Base-by-base conservation (phyloP, 1,284 basidiomycete species). In the Ceratobasidium sp. region DNA sequence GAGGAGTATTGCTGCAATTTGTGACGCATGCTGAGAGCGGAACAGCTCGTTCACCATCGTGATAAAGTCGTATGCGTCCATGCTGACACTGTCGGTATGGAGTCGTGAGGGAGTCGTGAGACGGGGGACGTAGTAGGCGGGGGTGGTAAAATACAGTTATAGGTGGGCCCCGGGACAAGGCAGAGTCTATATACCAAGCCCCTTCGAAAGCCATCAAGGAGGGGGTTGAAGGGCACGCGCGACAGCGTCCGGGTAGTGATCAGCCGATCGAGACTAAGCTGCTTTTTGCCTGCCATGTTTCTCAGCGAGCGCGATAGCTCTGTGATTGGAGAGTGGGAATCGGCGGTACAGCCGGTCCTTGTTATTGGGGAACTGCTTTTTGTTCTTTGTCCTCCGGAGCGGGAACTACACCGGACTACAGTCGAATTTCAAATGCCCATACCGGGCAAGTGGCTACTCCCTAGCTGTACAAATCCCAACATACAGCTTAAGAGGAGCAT, bases 41-140 rank as follows among this genome's bases (percentile, higher is more conserved):
- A 68, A 68, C 48, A 68, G 65, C 65, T 68, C 65, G 49, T 68
- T 68, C 24, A 68, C 65, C 65, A 54, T 68, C 65, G 65, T 68
- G 51, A 68, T 68, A 31, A 68, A 68, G 51, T 68, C 65, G 49
- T 68, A 68, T 68, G 65, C 65, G 65, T 68, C 65, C 65, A 68
- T 68, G 48, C 16, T 54, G 65, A 49, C 46, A 68, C 65, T 29
- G 51, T 39, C 27, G 56, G 31, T 68, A 48, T 29, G 34, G 56
- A 39, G 14, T 68, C 65, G 65, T 68, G 34, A 68, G 34, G 39
- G 65, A 68, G 65, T 68, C 65, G 65, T 68, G 65, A 68, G 31
- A n/a, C 29, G 63, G 65, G 31, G 63, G 63, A 29, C 56, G 22
- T 22, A 9, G 63, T 51, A 16, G 27, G 51, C 48, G 65, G 39